Conservation (phyloP, 1,139 yeast genomes). For the Torulaspora pretoriensis region DNA sequence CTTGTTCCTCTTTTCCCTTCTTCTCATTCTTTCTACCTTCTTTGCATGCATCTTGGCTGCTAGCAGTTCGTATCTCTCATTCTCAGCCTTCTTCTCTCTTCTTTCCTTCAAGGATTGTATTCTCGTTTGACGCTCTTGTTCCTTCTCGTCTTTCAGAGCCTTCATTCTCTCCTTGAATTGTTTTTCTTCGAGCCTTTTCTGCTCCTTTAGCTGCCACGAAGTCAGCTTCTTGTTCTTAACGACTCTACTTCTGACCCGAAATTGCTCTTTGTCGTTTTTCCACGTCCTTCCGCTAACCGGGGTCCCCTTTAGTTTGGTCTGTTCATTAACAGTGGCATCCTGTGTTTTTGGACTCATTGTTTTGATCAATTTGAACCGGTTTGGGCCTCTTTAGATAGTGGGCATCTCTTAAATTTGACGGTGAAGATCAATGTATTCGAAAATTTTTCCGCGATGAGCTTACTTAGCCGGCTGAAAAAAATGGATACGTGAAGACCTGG, state of each 20-base stretch:
- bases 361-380: background rate
- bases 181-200: constrained; percentile 39
- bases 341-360: constrained; percentile 3
- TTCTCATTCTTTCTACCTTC: constrained; percentile 73
- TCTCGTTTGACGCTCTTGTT: constrained; percentile 46
- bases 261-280: constrained; percentile 52
- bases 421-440: constrained; percentile 2
- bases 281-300: constrained; percentile 54
- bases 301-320: constrained; percentile 37
- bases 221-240: constrained; percentile 36
- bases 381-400: background rate
- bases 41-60: constrained; percentile 74
- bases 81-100: constrained; percentile 66
- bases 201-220: constrained; percentile 40
- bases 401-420: constrained; percentile 9
- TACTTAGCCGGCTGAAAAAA: constrained; percentile 1
- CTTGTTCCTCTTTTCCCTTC: constrained; percentile 79
- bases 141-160: constrained; percentile 61
- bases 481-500: background rate
- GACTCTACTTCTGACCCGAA: constrained; percentile 37
- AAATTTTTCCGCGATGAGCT: constrained; percentile 19
- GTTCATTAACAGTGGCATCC: constrained; percentile 8
- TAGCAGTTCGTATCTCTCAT: constrained; percentile 65
- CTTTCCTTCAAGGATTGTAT: constrained; percentile 57
- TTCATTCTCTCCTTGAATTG: constrained; percentile 45